These are phyloP conservation scores for Nicotiana knightiana DNA, from an alignment of 257 asterid species.

Conservation along the genomic window DNA sequence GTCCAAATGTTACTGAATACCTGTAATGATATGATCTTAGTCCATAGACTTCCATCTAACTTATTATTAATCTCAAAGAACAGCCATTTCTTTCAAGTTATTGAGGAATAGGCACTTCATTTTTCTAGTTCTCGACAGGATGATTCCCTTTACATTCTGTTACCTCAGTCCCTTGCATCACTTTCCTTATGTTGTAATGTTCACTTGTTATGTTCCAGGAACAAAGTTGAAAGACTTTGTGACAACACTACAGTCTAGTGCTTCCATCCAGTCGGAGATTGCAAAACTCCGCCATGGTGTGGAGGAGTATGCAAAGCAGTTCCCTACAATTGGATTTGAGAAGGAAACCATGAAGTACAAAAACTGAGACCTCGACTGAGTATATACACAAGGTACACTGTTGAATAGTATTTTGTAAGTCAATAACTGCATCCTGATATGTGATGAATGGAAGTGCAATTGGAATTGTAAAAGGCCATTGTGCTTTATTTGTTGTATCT, in stretches of 20 bases:
- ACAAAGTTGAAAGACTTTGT: slow-evolving; percentile 86
- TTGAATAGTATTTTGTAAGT: background rate
- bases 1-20: background rate
- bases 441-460: background rate
- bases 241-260: slow-evolving; percentile 53
- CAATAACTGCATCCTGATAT: background rate
- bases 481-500: background rate
- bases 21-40: background rate
- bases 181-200: background rate
- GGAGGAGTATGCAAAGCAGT: slow-evolving; percentile 81
- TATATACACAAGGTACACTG: background rate
- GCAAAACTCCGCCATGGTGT: slow-evolving; percentile 54
- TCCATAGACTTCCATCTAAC: background rate
- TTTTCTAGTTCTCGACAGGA: background rate
- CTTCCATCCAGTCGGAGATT: slow-evolving; percentile 48
- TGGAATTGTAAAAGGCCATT: background rate
- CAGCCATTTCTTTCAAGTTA: background rate
- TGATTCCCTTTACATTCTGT: background rate
- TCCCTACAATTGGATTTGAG: slow-evolving; percentile 80
- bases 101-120: background rate
- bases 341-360: slow-evolving; percentile 80
- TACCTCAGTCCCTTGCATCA: background rate
- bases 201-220: slow-evolving; percentile 30
- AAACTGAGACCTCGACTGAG: slow-evolving; percentile 26
- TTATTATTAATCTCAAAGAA: background rate